Conservation (phyloP, 305 asterid species). For the Petunia hybrid region DNA sequence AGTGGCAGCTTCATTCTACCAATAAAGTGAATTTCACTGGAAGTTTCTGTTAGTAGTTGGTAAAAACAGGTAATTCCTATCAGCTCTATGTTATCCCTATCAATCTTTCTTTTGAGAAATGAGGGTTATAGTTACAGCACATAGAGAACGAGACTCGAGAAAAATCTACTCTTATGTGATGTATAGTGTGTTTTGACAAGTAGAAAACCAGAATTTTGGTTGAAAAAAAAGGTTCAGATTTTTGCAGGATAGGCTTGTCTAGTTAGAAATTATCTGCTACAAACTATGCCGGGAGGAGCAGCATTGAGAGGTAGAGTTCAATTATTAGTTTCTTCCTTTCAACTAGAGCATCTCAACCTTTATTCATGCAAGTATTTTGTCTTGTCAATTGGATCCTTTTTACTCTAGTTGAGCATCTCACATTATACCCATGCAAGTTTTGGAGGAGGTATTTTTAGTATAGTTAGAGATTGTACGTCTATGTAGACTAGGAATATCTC, state of each 20-base stretch:
- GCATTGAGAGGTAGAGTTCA: slow-evolving; percentile 12
- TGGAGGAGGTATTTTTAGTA: no score
- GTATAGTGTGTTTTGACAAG: not conserved
- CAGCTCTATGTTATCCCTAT: not conserved
- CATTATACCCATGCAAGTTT: no score
- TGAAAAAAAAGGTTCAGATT: not conserved
- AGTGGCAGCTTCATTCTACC: not conserved
- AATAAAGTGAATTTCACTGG: not conserved
- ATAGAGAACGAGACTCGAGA: not conserved
- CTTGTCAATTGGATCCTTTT: no score
- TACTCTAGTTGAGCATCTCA: no score
- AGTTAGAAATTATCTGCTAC: not conserved
- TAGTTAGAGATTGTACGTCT: no score
- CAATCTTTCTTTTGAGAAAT: not conserved
- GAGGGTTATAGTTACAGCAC: not conserved
- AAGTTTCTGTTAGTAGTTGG: not conserved
- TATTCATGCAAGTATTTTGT: not conserved
- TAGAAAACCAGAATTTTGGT: not conserved
- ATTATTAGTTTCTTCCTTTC: not conserved
- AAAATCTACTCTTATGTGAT: not conserved
- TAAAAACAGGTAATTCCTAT: not conserved
- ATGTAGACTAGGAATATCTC: no score
- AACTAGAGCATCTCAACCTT: slow-evolving; percentile 17
- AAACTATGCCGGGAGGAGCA: not conserved
- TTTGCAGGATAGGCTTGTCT: not conserved